Conservation (phyloP, 345 rosid species). For the Salix suchowensis region DNA sequence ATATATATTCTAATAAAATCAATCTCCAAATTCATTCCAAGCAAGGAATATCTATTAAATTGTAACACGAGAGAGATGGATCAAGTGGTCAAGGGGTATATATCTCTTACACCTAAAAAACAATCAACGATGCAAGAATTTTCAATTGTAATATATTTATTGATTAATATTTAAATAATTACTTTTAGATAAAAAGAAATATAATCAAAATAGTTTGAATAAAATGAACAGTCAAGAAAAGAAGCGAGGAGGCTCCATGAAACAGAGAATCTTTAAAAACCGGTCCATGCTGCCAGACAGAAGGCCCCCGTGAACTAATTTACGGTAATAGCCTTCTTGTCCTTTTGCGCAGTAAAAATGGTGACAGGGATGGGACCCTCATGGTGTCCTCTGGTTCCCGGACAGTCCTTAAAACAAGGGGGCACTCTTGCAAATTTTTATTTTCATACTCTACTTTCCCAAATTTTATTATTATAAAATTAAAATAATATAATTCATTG, state of each 20-base stretch:
- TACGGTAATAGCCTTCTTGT: background rate
- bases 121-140: too few species aligned
- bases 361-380: background rate
- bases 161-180: too few species aligned
- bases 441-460: background rate
- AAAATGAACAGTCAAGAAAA: background rate
- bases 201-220: background rate
- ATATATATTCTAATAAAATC: too few species aligned
- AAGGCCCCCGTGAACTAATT: too few species aligned
- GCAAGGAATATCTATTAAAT: too few species aligned
- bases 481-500: too few species aligned
- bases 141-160: too few species aligned
- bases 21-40: too few species aligned
- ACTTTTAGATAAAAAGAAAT: background rate
- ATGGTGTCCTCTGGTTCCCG: conserved; percentile 5
- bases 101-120: too few species aligned
- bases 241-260: background rate
- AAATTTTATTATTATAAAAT: background rate
- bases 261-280: background rate
- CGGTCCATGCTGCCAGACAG: background rate
- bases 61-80: too few species aligned
- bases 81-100: too few species aligned
- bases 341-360: background rate
- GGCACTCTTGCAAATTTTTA: conserved; percentile 8
- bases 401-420: conserved; percentile 10